Evolutionary conservation across 345 rosid species (phyloP).

Genomic region (Populus nigra): DNA sequence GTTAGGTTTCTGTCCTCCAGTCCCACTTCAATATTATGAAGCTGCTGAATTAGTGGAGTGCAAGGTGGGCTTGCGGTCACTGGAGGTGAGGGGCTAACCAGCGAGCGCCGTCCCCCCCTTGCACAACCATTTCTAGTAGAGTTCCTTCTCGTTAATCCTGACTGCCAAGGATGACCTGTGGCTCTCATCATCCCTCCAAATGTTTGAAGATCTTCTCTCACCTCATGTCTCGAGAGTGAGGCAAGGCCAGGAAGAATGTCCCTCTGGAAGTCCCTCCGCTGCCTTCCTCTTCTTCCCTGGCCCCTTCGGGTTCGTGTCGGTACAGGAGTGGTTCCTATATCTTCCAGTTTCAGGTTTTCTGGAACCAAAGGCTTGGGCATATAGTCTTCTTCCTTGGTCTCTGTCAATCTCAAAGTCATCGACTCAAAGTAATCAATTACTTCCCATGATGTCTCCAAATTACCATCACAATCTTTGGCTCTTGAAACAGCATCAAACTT

Average conservation of each 20-base stretch:
- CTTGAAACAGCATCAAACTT: slow-evolving; percentile 37
- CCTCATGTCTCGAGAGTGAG: slow-evolving; percentile 85
- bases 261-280: slow-evolving; percentile 93
- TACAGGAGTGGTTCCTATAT: slow-evolving; percentile 32
- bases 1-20: slow-evolving; percentile 74
- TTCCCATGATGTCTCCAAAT: slow-evolving; percentile 42
- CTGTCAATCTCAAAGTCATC: slow-evolving; percentile 63
- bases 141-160: slow-evolving; percentile 69
- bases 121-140: slow-evolving; percentile 61
- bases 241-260: slow-evolving; percentile 92
- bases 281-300: slow-evolving; percentile 89
- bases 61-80: slow-evolving; percentile 33
- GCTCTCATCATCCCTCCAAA: slow-evolving; percentile 87
- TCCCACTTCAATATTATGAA: slow-evolving; percentile 53
- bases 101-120: slow-evolving; percentile 62
- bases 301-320: slow-evolving; percentile 61
- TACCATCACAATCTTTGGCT: slow-evolving; percentile 30
- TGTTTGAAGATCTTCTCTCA: slow-evolving; percentile 85
- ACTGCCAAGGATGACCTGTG: slow-evolving; percentile 64
- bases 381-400: slow-evolving; percentile 75
- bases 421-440: slow-evolving; percentile 76
- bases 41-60: slow-evolving; percentile 53
- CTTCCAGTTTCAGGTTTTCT: slow-evolving; percentile 50
- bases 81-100: slow-evolving; percentile 40
- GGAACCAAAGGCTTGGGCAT: slow-evolving; percentile 78